Base-by-base conservation (phyloP, 2,329 filamentous ascomycete genomes). In the Cladosporium sp. region DNA sequence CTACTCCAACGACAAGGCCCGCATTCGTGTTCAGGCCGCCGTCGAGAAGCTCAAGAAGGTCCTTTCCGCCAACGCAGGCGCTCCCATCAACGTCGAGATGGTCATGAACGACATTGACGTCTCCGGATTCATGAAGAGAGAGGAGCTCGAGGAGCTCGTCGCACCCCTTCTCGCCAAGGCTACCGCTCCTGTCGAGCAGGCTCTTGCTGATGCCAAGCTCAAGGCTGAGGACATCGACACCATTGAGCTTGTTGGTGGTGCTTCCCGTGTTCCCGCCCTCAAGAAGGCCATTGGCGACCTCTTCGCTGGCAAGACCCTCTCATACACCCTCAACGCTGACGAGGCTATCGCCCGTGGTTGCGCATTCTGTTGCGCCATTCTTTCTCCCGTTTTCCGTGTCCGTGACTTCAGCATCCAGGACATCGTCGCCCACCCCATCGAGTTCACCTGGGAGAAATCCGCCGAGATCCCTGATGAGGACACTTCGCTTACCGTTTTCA, bases 31-130 rank as follows among this genome's bases (percentile, higher is more conserved):
- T 68, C 84, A 89, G 42, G 87, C 91, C 62, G 92, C 90, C 59
- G 92, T 92, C 58, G 94, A 99, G 84, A 97, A 96, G 84, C 80
- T 96, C 73, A 99, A 99, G 88, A 97, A 97, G 86, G 88, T 97
- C 58, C 82, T 99, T 59, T 97, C 93, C 37, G 94, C 94, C 73
- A 97, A 97, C 80, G 89, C 92, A 67, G 84, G 89, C 72, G 92
- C 93, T 17, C 91, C 93, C 51, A 78, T 99, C 75, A 97, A 92
- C 82, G 95, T 99, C 70, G 94, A 99, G 81, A 97, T 92, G 37
- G 82, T 99, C 67, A 97, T 99, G 92, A 95, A 97, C 77, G 94
- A 99, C 74, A 81, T 96, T 62, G 94, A 99, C 74, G 94, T 96
- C 38, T 85, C 85, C 56, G 82, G 88, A 61, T 88, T 96, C 83